Evolutionary conservation across 2,329 filamentous ascomycete genomes (phyloP).

Genomic region (Hypomyces rosellus): DNA sequence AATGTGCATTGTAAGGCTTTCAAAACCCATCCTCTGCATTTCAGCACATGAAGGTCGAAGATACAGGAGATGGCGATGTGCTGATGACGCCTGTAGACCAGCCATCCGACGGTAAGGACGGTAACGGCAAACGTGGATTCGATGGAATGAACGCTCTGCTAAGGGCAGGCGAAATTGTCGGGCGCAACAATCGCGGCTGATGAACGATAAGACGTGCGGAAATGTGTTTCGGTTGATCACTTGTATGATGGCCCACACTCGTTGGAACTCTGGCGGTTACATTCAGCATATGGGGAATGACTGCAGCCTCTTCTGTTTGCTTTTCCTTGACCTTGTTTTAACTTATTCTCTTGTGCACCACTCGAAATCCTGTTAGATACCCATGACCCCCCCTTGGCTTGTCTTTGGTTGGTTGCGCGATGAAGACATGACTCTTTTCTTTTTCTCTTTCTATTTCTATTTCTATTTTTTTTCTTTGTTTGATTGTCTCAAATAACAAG

Average conservation of each 20-base stretch:
- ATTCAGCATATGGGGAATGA: background rate
- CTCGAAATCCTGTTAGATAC: constrained; percentile 8
- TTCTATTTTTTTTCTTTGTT: background rate
- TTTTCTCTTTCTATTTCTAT: background rate
- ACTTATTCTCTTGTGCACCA: constrained; percentile 10
- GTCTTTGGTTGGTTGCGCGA: background rate
- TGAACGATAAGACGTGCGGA: background rate
- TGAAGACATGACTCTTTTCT: background rate
- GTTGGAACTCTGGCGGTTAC: too few relatives aligned
- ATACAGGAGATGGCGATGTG: constrained; percentile 24
- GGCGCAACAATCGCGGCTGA: constrained; percentile 27
- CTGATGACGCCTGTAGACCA: constrained; percentile 24
- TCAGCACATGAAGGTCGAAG: constrained; percentile 25
- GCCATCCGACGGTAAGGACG: constrained; percentile 13
- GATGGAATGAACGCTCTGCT: constrained; percentile 56
- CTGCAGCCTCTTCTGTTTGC: background rate
- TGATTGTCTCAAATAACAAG: background rate
- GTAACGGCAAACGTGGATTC: constrained; percentile 26
- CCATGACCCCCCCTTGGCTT: constrained; percentile 1
- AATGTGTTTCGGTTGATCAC: background rate
- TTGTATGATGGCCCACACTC: background rate
- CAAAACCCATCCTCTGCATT: constrained; percentile 27
- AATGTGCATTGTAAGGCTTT: constrained; percentile 26
- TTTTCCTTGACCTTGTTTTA: constrained; percentile 8
- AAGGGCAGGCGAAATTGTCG: constrained; percentile 53